Conservation (phyloP, 139 green algal genomes). For the Pleodorina starrii region DNA sequence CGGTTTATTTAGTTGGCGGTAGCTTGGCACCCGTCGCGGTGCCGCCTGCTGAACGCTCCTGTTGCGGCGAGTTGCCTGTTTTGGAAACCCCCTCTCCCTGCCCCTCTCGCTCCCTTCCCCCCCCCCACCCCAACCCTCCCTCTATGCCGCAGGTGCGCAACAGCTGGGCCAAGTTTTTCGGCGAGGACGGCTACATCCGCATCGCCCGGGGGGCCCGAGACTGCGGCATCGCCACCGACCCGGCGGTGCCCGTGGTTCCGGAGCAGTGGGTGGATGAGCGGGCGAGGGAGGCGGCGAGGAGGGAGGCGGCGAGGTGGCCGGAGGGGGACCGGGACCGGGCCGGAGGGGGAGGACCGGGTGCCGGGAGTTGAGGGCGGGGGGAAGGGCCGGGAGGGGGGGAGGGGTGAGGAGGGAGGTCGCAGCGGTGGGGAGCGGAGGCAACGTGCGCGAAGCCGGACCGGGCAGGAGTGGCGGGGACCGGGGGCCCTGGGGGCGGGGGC, state of each 20-base stretch:
- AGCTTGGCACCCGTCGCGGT: no score
- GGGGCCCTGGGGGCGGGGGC: no score
- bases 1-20: no score
- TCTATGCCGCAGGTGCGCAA: slow-evolving; percentile 35
- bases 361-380: not conserved
- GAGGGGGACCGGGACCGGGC: not conserved
- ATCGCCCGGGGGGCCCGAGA: slow-evolving; percentile 12
- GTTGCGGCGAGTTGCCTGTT: no score
- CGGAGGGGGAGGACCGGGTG: not conserved
- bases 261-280: not conserved
- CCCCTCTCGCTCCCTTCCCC: not conserved
- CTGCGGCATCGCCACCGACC: slow-evolving; percentile 38
- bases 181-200: slow-evolving; percentile 62
- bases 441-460: no score
- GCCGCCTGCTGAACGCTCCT: no score
- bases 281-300: not conserved
- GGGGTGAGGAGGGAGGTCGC: not conserved
- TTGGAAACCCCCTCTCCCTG: not conserved
- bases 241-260: slow-evolving; percentile 16
- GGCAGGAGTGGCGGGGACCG: no score
- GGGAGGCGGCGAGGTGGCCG: not conserved
- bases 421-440: no score
- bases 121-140: not conserved
- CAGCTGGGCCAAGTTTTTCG: slow-evolving; percentile 61
- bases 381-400: not conserved